phyloP scores from a whole-genome alignment of 2,329 filamentous ascomycete genomes.

The Phialocephala sp. region DNA sequence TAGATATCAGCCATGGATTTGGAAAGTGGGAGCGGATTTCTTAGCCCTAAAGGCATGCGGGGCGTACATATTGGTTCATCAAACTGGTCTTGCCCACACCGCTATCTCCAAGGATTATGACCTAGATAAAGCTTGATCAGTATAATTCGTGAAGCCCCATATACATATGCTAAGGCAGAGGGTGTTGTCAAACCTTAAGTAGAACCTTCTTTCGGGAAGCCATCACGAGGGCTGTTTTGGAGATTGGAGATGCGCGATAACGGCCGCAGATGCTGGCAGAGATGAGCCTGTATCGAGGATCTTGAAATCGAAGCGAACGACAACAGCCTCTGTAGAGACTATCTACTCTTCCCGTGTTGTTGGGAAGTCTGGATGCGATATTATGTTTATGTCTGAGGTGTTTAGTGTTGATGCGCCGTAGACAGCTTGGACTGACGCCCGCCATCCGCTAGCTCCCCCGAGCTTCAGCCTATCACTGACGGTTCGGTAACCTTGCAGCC shows the following conservation, averaged over 20 bases:
- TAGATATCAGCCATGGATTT: conserved; percentile 27
- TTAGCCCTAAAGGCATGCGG: background rate
- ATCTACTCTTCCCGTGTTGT: background rate
- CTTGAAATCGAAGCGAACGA: background rate
- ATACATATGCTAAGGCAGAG: background rate
- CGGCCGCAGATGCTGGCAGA: conserved; percentile 5
- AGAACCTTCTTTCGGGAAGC: conserved; percentile 71
- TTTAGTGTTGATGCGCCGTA: conserved; percentile 6
- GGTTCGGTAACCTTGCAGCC: conserved; percentile 19
- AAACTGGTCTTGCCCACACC: conserved; percentile 99
- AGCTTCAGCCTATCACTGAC: conserved; percentile 30
- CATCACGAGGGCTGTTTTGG: conserved; percentile 46
- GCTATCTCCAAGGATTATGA: conserved; percentile 98
- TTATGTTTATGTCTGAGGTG: conserved; percentile 24
- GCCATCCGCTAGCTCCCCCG: conserved; percentile 21
- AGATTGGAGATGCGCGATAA: conserved; percentile 34
- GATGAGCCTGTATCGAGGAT: background rate
- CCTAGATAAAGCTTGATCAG: conserved; percentile 56
- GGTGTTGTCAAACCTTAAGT: conserved; percentile 58
- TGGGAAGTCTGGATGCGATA: conserved; percentile 14
- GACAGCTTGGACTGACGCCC: conserved; percentile 13
- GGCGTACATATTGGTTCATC: conserved; percentile 99
- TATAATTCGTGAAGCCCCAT: conserved; percentile 8
- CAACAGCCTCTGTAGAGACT: background rate
- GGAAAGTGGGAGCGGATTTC: background rate